These are phyloP conservation scores for Globisporangium cylindrosporum DNA, from an alignment of 352 stramenopile genomes.

Conservation along the genomic window DNA sequence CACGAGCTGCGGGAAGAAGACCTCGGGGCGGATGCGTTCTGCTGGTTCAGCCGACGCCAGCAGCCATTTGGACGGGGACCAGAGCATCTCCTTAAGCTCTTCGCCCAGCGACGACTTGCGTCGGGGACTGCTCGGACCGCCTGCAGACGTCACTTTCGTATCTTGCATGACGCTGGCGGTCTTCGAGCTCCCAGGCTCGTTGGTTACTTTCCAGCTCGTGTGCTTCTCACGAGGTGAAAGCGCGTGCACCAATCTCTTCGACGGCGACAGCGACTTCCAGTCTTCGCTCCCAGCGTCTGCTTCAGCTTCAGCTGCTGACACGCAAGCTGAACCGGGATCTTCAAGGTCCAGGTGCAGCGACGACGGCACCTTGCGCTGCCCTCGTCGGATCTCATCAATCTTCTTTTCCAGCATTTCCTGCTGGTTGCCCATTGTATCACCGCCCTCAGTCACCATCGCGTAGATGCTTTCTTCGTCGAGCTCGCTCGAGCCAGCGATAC, in stretches of 20 bases:
- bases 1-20: conserved; percentile 53
- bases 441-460: conserved; percentile 22
- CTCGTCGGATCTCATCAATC: conserved; percentile 59
- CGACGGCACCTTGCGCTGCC: conserved; percentile 49
- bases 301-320: conserved; percentile 2
- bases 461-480: conserved; percentile 39
- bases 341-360: conserved; percentile 37
- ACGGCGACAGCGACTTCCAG: conserved; percentile 59
- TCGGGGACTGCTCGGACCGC: conserved; percentile 25
- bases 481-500: conserved; percentile 43
- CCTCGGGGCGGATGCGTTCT: conserved; percentile 39
- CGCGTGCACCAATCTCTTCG: conserved; percentile 39
- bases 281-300: conserved; percentile 19
- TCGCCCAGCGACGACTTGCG: conserved; percentile 62
- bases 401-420: conserved; percentile 45
- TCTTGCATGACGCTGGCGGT: not conserved
- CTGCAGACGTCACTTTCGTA: not conserved
- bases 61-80: conserved; percentile 66
- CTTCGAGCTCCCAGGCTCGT: conserved; percentile 1
- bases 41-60: conserved; percentile 20
- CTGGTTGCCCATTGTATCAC: conserved; percentile 25
- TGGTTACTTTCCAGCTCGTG: conserved; percentile 57
- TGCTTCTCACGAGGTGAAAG: conserved; percentile 57
- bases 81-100: conserved; percentile 60
- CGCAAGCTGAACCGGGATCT: conserved; percentile 21